phyloP scores from a whole-genome alignment of 768 basidiomycete species.

The Boletus sp. region DNA sequence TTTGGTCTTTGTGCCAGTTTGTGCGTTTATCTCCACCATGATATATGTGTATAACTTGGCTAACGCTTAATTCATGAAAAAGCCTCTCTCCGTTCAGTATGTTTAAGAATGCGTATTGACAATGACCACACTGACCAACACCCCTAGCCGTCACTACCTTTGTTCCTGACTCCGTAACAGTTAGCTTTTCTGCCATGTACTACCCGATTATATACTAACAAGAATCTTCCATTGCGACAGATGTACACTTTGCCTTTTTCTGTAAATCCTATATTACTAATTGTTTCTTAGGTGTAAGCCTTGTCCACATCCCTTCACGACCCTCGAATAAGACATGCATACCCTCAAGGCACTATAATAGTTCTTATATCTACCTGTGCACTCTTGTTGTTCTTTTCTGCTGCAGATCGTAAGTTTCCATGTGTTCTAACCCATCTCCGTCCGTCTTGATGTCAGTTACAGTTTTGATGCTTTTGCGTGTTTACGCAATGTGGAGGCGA shows the following conservation, averaged over 20 bases:
- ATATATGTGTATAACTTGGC: background rate
- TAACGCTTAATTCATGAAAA: background rate
- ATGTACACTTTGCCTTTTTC: background rate
- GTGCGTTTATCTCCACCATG: background rate
- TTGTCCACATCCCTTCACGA: background rate
- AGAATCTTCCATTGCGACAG: background rate
- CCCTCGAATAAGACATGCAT: background rate
- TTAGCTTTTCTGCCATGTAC: background rate
- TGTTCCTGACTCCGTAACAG: background rate
- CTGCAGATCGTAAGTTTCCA: constrained; percentile 1
- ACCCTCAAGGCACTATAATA: background rate
- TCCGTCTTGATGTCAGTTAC: background rate
- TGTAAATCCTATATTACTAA: background rate
- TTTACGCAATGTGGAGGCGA: constrained; percentile 1
- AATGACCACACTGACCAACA: background rate
- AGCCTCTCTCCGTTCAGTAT: background rate
- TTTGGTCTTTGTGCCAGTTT: background rate
- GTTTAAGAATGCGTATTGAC: background rate
- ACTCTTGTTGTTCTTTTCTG: background rate
- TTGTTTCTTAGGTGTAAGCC: constrained; percentile 1
- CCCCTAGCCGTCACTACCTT: background rate
- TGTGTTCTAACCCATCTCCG: background rate
- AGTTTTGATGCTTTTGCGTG: constrained; percentile 10
- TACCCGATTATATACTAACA: background rate
- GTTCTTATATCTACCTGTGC: too few relatives aligned